These are phyloP conservation scores for Hanseniaspora jakobsenii DNA, from an alignment of 805 yeast genomes.

Conservation along the genomic window DNA sequence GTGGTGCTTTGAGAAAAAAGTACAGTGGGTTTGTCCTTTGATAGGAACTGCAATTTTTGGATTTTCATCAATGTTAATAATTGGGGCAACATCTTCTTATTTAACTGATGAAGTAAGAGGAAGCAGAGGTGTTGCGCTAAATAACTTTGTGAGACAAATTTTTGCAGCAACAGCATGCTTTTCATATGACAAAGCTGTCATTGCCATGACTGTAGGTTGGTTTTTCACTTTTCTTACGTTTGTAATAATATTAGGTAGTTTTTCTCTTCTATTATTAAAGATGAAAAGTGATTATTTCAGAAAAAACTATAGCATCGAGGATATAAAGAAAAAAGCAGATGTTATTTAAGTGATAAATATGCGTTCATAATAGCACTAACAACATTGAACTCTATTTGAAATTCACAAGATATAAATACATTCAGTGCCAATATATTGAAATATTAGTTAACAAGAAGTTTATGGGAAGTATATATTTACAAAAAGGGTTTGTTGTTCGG, in stretches of 20 bases:
- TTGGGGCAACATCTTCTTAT: constrained; percentile 70
- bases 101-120: constrained; percentile 71
- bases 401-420: no score
- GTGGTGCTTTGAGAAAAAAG: constrained; percentile 59
- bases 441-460: no score
- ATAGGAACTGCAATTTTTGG: constrained; percentile 76
- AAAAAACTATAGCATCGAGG: constrained; percentile 47
- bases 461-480: no score
- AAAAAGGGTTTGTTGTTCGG: no score
- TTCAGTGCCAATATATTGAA: no score
- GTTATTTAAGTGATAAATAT: no score
- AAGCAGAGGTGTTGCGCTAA: constrained; percentile 78
- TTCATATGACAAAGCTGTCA: constrained; percentile 55
- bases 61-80: constrained; percentile 69
- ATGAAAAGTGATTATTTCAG: constrained; percentile 49
- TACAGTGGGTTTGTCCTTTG: constrained; percentile 68
- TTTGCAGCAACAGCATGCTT: constrained; percentile 70
- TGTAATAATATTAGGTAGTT: constrained; percentile 35
- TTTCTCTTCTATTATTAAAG: constrained; percentile 38
- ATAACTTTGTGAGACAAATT: constrained; percentile 59
- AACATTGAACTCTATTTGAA: no score
- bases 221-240: constrained; percentile 57
- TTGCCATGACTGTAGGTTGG: constrained; percentile 60
- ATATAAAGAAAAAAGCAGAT: constrained; percentile 36
- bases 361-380: no score